Conservation (phyloP, 495 filamentous ascomycete genomes). For the Bryoglossum gracile region DNA sequence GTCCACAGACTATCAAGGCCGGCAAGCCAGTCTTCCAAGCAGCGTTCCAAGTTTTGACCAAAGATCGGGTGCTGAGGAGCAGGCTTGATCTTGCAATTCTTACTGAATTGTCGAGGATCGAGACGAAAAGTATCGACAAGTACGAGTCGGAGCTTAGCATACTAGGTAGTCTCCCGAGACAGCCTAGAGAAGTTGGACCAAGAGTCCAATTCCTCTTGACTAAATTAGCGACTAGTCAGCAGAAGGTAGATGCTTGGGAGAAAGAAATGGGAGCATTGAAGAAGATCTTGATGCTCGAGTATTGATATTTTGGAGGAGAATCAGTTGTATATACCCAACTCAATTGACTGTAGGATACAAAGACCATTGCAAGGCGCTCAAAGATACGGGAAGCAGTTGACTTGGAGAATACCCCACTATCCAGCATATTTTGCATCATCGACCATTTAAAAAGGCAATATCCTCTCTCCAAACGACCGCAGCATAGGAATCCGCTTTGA, state of each 20-base stretch:
- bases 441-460: too few relatives aligned
- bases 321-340: constrained; percentile 12
- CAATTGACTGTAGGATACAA: constrained; percentile 13
- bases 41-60: constrained; percentile 63
- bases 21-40: constrained; percentile 84
- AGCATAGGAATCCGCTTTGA: too few relatives aligned
- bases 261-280: constrained; percentile 62
- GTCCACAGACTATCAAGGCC: constrained; percentile 66
- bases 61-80: constrained; percentile 64
- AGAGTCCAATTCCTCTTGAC: constrained; percentile 63
- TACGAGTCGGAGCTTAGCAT: constrained; percentile 69
- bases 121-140: constrained; percentile 69
- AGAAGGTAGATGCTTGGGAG: constrained; percentile 70
- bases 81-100: constrained; percentile 69
- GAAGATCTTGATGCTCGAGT: constrained; percentile 37
- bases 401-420: too few relatives aligned
- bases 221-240: constrained; percentile 66
- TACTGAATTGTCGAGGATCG: constrained; percentile 57
- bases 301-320: constrained; percentile 6
- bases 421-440: too few relatives aligned
- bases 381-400: too few relatives aligned
- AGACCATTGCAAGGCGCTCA: background rate
- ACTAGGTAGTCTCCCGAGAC: constrained; percentile 51
- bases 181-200: constrained; percentile 52
- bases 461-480: too few relatives aligned